Conservation (phyloP, 108 stramenopile species). For the Schizochytrium sp. region DNA sequence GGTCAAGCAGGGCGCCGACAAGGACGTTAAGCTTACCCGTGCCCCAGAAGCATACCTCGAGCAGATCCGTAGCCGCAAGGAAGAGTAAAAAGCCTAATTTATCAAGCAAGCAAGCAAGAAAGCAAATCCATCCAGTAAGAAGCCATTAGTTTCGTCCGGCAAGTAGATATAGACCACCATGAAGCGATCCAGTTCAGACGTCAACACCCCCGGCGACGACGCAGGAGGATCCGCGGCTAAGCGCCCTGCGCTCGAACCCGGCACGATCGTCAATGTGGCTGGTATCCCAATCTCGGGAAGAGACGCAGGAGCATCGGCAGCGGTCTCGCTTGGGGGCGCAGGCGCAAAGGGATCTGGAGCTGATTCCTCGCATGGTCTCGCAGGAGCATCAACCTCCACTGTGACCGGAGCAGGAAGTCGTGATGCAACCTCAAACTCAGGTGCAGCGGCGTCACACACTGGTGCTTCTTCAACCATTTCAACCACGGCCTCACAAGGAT, state of each 20-base stretch:
- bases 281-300: not conserved
- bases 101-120: not conserved
- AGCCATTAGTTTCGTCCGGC: no score
- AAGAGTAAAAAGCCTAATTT: not conserved
- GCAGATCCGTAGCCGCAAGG: slow-evolving; percentile 13
- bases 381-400: no score
- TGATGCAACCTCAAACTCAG: no score
- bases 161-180: not conserved
- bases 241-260: not conserved
- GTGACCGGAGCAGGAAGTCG: no score
- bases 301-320: not conserved
- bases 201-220: not conserved
- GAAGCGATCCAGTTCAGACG: not conserved
- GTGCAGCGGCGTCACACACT: not conserved
- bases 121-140: no score
- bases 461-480: not conserved
- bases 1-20: not conserved
- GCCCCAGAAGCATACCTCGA: slow-evolving; percentile 47
- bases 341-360: no score
- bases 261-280: not conserved
- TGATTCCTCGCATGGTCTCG: no score
- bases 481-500: slow-evolving; percentile 7
- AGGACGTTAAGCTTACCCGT: slow-evolving; percentile 51
- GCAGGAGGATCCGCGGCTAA: not conserved
- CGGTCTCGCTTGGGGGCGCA: not conserved